Evolutionary conservation across 2,329 filamentous ascomycete genomes (phyloP), one percentile per base, ranked within the genome.

Genomic region (Fusarium sp.): DNA sequence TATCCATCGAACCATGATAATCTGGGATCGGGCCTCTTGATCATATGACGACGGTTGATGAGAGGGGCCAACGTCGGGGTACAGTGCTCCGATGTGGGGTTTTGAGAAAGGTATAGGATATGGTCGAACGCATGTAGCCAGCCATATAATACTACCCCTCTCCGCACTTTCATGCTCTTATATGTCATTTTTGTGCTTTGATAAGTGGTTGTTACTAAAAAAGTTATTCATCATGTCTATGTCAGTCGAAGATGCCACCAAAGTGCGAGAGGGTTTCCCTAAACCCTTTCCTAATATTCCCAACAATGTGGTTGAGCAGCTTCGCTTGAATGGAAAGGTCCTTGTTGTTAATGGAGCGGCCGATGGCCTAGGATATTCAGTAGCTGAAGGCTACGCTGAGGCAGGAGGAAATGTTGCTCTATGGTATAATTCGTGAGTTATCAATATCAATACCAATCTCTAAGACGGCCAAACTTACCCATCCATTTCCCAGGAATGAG

Each of bases 351-450:
- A 78, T 0, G 84, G 84, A 7, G 84, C 83, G 2, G 80, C 83
- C 0, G 83, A 85, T 42, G 84, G 84, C 0, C 81, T 86, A 42
- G 84, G 84, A 1, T 75, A 78, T 45, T 79, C 84, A 0, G 83
- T 84, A 7, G 78, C 83, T 0, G 82, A 86, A 60, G 83, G 80
- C 2, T 82, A 85, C 76, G 83, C 83, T 3, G 84, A 86, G 58
- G 84, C 84, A 1, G 79, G 80, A 1, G 84, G 78, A 1, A 53
- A 82, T 46, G 81, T 86, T 26, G 84, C 70, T 0, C 54, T 81
- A 7, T 77, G 74, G 75, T 81, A 80, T 46, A 77, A 79, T 59
- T 75, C 76, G 76, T 78, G 40, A 62, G 77, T 72, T n/a, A 5
- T 38, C 12, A 6, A 26, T 38, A 14, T 7, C 1, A 18, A 3